These are phyloP conservation scores for Diaporthe aspalathi DNA, from an alignment of 2,329 filamentous ascomycete genomes.

Conservation along the genomic window DNA sequence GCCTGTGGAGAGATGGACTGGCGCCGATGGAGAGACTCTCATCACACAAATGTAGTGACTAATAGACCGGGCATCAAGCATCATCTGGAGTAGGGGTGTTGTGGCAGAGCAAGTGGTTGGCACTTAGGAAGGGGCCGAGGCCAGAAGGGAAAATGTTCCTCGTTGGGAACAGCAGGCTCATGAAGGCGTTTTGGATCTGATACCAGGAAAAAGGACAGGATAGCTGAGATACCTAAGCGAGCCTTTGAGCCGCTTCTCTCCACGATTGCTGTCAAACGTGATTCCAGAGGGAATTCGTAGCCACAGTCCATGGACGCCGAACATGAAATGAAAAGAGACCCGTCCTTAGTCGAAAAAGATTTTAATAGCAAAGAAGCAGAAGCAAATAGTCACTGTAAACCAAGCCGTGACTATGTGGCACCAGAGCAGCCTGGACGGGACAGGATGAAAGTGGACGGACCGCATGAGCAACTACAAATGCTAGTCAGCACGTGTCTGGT, in stretches of 20 bases:
- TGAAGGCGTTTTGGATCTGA: slow-evolving; percentile 2
- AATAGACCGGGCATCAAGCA: background rate
- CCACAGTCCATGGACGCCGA: background rate
- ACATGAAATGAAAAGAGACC: background rate
- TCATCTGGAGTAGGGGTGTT: slow-evolving; percentile 13
- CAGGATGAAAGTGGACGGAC: background rate
- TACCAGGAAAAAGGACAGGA: background rate
- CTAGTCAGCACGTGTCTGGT: background rate
- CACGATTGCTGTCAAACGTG: background rate
- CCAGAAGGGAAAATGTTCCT: background rate
- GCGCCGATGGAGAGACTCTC: background rate
- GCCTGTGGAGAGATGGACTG: background rate
- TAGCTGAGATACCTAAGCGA: background rate
- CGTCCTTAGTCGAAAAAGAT: background rate
- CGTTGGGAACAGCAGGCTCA: background rate
- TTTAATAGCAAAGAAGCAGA: background rate
- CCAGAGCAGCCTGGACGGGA: background rate
- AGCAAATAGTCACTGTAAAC: too few species aligned
- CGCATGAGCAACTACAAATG: background rate
- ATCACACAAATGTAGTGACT: background rate
- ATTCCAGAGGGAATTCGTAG: background rate
- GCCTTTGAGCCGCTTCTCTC: background rate
- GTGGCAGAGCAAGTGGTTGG: background rate
- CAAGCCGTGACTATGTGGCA: background rate
- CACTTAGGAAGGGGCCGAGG: background rate